Percentiles rank a stretch among this genome's conserved stretches.
phyloP scores from a whole-genome alignment of 768 basidiomycete species.

The Candolleomyces efflorescens region DNA sequence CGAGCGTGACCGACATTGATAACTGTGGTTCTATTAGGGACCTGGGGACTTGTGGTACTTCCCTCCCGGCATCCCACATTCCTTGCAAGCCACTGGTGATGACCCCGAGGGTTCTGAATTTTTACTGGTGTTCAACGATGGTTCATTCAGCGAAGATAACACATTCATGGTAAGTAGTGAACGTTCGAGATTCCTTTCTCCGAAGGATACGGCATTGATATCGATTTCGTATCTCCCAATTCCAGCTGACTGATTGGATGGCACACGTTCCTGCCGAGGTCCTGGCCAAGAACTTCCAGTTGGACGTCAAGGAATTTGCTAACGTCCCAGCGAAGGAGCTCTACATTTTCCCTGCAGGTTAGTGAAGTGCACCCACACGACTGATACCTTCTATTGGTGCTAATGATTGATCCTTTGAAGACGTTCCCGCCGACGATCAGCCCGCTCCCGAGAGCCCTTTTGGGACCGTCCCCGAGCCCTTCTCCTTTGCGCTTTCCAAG shows the following conservation, averaged over 20 bases:
- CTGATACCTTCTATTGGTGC: too few relatives aligned
- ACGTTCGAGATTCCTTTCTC: background rate
- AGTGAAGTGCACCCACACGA: background rate
- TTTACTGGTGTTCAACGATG: slow-evolving; percentile 49
- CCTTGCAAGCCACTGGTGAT: slow-evolving; percentile 46
- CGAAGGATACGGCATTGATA: background rate
- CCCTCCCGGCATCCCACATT: slow-evolving; percentile 53
- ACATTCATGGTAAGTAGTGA: slow-evolving; percentile 40
- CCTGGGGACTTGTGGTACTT: slow-evolving; percentile 55
- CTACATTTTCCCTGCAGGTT: slow-evolving; percentile 50
- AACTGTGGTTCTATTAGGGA: slow-evolving; percentile 19
- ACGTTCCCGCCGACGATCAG: slow-evolving; percentile 20
- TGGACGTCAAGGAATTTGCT: slow-evolving; percentile 34
- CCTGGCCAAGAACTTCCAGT: slow-evolving; percentile 50
- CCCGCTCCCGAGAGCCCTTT: slow-evolving; percentile 35
- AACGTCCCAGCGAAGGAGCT: slow-evolving; percentile 42
- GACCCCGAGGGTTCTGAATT: slow-evolving; percentile 47
- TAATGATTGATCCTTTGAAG: slow-evolving; percentile 23
- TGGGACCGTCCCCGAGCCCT: slow-evolving; percentile 41
- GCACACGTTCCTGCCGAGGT: slow-evolving; percentile 53
- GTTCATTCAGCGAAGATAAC: slow-evolving; percentile 47
- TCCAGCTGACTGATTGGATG: slow-evolving; percentile 51
- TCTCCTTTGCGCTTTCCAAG: slow-evolving; percentile 44
- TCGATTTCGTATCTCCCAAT: background rate
- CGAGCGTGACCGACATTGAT: too few relatives aligned